A percentile compares a stretch with the other conserved stretches of the same genome.
These are phyloP conservation scores for Trametes maxima DNA, from an alignment of 768 basidiomycete species.

Conservation along the genomic window DNA sequence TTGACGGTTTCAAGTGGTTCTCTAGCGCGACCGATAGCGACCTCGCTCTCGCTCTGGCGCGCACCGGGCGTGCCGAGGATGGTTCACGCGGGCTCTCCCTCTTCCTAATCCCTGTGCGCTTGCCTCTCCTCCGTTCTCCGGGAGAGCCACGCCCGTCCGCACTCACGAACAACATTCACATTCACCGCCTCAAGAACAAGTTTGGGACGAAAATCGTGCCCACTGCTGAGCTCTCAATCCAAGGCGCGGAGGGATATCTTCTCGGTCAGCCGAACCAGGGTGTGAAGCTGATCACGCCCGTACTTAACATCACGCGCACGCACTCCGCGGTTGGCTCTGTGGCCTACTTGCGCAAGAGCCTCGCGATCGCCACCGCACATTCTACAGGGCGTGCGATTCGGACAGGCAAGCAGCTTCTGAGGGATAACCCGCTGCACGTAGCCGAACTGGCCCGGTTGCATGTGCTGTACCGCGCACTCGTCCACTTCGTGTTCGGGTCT, in stretches of 20 bases:
- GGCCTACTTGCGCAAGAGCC: constrained; percentile 60
- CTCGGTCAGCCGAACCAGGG: constrained; percentile 62
- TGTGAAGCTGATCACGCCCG: constrained; percentile 65
- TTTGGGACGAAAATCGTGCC: constrained; percentile 74
- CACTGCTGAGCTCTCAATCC: constrained; percentile 72
- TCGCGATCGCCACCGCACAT: constrained; percentile 67
- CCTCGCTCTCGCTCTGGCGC: constrained; percentile 70
- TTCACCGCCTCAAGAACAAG: constrained; percentile 80
- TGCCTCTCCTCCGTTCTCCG: constrained; percentile 51
- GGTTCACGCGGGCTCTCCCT: constrained; percentile 73
- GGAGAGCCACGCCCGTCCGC: constrained; percentile 45
- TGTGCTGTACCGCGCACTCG: constrained; percentile 65
- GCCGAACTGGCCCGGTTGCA: constrained; percentile 62
- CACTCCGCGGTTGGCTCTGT: constrained; percentile 57
- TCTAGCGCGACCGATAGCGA: constrained; percentile 81
- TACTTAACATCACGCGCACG: constrained; percentile 77
- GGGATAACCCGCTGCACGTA: constrained; percentile 63
- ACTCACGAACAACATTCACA: constrained; percentile 62
- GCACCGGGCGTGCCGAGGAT: constrained; percentile 55
- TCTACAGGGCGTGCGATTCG: constrained; percentile 60
- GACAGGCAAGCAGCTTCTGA: constrained; percentile 51
- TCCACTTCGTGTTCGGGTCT: constrained; percentile 63
- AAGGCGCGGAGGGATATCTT: constrained; percentile 61
- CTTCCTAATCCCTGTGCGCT: constrained; percentile 66
- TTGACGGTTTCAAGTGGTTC: constrained; percentile 84